phyloP scores from a whole-genome alignment of 164 flowering plant genomes.

The Liquidambar formosana region DNA sequence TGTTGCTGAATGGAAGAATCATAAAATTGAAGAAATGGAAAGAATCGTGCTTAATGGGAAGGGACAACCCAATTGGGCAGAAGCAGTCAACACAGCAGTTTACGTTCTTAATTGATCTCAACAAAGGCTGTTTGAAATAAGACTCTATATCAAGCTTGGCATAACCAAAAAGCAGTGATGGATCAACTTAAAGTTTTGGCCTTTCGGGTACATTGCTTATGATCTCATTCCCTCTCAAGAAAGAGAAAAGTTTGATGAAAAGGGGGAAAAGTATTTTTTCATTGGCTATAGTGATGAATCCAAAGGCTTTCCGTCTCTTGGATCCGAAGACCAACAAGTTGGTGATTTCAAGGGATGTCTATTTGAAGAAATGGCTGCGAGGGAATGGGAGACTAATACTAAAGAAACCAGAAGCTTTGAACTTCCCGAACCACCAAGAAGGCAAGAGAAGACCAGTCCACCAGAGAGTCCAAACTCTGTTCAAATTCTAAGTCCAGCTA shows the following conservation, averaged over 20 bases:
- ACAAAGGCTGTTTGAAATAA: too few relatives aligned
- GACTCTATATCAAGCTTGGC: slow-evolving; percentile 17
- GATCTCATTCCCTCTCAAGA: slow-evolving; percentile 2
- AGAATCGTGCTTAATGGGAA: too few relatives aligned
- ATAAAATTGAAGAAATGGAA: too few relatives aligned
- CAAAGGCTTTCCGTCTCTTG: slow-evolving; percentile 15
- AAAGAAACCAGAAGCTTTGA: background rate
- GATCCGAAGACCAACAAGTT: background rate
- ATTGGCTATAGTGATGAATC: slow-evolving; percentile 1
- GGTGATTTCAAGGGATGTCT: slow-evolving; percentile 7
- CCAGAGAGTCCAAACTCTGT: too few relatives aligned
- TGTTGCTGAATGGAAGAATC: too few relatives aligned
- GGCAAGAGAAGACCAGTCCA: background rate
- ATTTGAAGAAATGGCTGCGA: slow-evolving; percentile 13
- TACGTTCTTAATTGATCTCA: too few relatives aligned
- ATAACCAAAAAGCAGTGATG: background rate
- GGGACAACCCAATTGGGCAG: too few relatives aligned
- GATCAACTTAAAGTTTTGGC: slow-evolving; percentile 4
- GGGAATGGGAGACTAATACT: background rate
- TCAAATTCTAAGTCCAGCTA: too few relatives aligned
- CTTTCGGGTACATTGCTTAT: slow-evolving; percentile 19
- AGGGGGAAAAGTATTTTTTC: slow-evolving; percentile 9
- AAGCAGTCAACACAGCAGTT: too few relatives aligned
- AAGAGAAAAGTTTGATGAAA: slow-evolving; percentile 9
- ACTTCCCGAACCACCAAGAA: background rate